These are phyloP conservation scores for Colletotrichum coccodes DNA, from an alignment of 2,329 filamentous ascomycete species.

Conservation along the genomic window DNA sequence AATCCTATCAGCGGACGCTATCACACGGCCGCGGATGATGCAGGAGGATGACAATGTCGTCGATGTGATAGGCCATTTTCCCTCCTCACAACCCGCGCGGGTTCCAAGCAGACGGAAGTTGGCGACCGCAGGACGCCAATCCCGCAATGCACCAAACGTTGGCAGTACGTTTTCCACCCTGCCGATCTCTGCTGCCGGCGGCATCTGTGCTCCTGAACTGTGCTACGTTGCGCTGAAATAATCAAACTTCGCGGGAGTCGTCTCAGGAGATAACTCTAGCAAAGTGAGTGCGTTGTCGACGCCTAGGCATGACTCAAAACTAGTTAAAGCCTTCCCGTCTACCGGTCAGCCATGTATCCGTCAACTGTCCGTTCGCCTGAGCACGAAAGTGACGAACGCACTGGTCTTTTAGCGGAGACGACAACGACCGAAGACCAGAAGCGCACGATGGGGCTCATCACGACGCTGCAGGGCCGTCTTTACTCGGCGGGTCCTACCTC, in stretches of 20 bases:
- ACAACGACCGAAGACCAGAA: neutral
- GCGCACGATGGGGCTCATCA: neutral
- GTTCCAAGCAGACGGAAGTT: neutral
- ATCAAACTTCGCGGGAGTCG: neutral
- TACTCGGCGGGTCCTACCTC: neutral
- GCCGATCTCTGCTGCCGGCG: neutral
- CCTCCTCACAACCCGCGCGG: neutral
- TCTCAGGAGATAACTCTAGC: conserved; percentile 9
- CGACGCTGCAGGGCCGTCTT: neutral
- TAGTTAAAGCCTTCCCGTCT: neutral
- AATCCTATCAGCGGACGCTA: neutral
- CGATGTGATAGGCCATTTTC: conserved; percentile 7
- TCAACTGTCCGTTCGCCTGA: neutral
- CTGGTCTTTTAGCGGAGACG: neutral
- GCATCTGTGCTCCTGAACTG: neutral
- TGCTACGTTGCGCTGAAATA: neutral
- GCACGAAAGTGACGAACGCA: neutral
- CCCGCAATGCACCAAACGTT: neutral
- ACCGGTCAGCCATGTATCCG: neutral
- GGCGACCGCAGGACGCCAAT: neutral
- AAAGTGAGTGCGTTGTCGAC: neutral
- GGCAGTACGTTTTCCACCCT: neutral
- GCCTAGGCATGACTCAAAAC: conserved; percentile 4
- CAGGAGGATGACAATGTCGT: conserved; percentile 13
- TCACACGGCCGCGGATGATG: conserved; percentile 1